A percentile compares a stretch with the other conserved stretches of the same genome.
These are phyloP conservation scores for Kodamaea leandrae DNA, from an alignment of 805 yeast species.

Conservation along the genomic window DNA sequence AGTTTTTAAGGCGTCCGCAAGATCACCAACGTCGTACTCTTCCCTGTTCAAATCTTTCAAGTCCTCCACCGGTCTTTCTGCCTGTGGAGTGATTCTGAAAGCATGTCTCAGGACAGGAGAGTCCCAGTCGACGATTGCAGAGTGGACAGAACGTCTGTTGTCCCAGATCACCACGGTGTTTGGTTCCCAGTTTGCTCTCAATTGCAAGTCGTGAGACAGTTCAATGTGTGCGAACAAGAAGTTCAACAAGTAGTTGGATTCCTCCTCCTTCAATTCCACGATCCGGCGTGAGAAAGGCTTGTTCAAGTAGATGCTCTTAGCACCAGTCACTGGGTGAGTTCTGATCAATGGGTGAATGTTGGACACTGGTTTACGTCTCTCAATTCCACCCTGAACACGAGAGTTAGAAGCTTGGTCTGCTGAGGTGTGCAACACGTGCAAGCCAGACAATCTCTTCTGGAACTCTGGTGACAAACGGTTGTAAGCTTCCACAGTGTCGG, in stretches of 20 bases:
- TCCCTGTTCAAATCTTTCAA: constrained; percentile 38
- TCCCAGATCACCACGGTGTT: constrained; percentile 38
- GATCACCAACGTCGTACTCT: constrained; percentile 33
- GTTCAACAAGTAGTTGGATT: constrained; percentile 28
- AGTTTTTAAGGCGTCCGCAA: constrained; percentile 26
- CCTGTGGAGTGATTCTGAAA: constrained; percentile 36
- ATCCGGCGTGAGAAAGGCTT: constrained; percentile 34
- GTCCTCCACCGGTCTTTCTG: constrained; percentile 38
- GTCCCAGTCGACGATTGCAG: constrained; percentile 37
- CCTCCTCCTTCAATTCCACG: constrained; percentile 36
- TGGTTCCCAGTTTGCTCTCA: constrained; percentile 37
- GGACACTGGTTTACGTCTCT: constrained; percentile 32
- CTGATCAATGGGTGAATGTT: constrained; percentile 36
- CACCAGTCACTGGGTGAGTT: constrained; percentile 34
- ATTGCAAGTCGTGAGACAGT: constrained; percentile 33
- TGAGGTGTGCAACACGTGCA: constrained; percentile 36
- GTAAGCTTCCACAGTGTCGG: constrained; percentile 38
- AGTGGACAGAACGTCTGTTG: constrained; percentile 33
- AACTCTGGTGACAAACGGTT: constrained; percentile 35
- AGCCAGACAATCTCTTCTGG: constrained; percentile 29
- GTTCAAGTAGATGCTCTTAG: constrained; percentile 31
- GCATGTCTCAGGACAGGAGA: constrained; percentile 37
- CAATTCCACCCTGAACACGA: constrained; percentile 30
- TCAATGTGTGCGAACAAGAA: constrained; percentile 35
- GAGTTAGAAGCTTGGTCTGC: constrained; percentile 30